Percentiles rank a stretch among this genome's conserved stretches.
Conservation (phyloP, 148 eudicot species). For the Hydrangea macrophylla region DNA sequence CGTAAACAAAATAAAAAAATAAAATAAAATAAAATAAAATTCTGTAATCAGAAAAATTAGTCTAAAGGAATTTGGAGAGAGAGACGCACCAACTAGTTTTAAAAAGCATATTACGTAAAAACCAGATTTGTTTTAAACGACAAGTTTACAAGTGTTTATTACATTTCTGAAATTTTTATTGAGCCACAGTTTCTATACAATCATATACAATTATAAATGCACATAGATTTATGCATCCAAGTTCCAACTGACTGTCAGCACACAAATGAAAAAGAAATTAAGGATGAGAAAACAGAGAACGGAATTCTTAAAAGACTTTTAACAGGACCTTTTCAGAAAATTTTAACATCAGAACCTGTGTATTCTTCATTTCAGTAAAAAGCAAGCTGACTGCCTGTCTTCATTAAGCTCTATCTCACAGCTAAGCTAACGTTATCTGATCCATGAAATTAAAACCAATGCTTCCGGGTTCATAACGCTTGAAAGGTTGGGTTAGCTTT, state of each 20-base stretch:
- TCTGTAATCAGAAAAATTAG: too few species aligned
- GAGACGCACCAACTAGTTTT: not conserved
- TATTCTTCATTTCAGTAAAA: conserved; percentile 48
- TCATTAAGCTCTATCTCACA: conserved; percentile 13
- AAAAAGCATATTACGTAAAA: not conserved
- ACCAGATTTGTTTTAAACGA: not conserved
- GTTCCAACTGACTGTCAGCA: not conserved
- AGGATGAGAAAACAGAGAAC: conserved; percentile 1
- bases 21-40: not conserved
- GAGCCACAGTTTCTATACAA: not conserved
- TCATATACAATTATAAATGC: too few species aligned
- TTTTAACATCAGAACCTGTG: conserved; percentile 30
- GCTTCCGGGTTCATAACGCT: not conserved
- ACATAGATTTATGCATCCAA: too few species aligned
- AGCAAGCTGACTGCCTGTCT: conserved; percentile 34
- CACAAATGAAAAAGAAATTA: not conserved
- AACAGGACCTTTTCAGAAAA: conserved; percentile 3
- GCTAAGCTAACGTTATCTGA: not conserved
- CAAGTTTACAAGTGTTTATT: not conserved
- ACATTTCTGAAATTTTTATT: not conserved
- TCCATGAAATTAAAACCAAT: conserved; percentile 7
- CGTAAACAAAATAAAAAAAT: not conserved
- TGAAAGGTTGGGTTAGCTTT: not conserved
- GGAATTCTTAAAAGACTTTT: not conserved
- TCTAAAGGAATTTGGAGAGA: conserved; percentile 11